A percentile compares a stretch with the other conserved stretches of the same genome.
Evolutionary conservation across 1,139 yeast genomes (phyloP).

Genomic region (Tardiomyces blankii): DNA sequence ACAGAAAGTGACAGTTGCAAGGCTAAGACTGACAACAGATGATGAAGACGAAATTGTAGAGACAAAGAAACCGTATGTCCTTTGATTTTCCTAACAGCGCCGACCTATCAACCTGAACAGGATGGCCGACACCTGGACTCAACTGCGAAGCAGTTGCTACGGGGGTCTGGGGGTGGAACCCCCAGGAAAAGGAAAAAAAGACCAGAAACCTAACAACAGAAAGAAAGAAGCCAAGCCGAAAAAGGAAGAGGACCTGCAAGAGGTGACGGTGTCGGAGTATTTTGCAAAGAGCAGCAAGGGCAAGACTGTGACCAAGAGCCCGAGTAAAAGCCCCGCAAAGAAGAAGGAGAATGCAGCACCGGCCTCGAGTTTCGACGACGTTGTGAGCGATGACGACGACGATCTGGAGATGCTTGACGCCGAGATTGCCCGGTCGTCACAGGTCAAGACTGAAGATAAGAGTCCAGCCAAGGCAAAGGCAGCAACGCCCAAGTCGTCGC

Average conservation of each 20-base stretch:
- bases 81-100: neutral
- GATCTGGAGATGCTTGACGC: neutral
- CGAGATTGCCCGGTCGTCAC: neutral
- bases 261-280: conserved; percentile 11
- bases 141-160: too few species aligned
- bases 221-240: conserved; percentile 1
- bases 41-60: neutral
- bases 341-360: conserved; percentile 1
- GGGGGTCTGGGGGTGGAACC: too few species aligned
- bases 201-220: neutral
- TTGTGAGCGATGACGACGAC: conserved; percentile 1
- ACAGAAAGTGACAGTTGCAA: neutral
- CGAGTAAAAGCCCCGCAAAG: conserved; percentile 1
- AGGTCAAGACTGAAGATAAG: neutral
- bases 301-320: neutral
- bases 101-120: too few species aligned
- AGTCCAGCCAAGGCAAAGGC: neutral
- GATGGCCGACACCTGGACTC: too few species aligned
- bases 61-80: neutral
- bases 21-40: neutral
- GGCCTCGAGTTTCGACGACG: neutral
- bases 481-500: conserved; percentile 8
- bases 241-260: conserved; percentile 9
- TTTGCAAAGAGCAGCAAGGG: conserved; percentile 6
- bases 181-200: too few species aligned